Evolutionary conservation across 768 basidiomycete genomes (phyloP), one percentile per base, ranked within the genome.

Genomic region (Boletus fagicola): DNA sequence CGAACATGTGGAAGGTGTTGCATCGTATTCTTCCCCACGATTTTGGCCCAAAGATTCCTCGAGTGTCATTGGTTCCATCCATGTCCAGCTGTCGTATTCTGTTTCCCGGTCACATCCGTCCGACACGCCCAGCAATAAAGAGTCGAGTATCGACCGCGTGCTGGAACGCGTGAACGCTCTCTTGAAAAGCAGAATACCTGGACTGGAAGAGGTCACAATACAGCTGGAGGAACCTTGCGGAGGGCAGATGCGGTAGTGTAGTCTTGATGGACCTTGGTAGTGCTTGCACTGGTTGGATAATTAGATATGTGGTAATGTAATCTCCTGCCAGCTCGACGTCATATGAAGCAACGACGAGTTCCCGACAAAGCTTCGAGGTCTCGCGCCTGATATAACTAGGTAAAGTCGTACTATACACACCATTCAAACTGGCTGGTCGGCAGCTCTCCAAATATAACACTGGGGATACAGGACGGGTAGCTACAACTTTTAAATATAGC

Each of bases 1-100:
- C 11, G 74, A 80, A 1, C 77, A 79, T 3, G 76, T 98, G 50
- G 87, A 92, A 60, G 95, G 93, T 3, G 76, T 99, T 4, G 83
- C 81, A 3, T 90, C 90, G 2, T 96, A 90, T 73, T 84, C 84
- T 3, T 78, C 81, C 1, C 85, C 95, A 0, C 83, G 92, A 26
- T 97, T 99, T 73, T 98, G 97, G 97, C 94, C 94, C 0, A 94
- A 96, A 73, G 95, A 98, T 71, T 83, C 92, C 5, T 80, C 83
- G 3, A 86, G 83, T 45, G 70, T 97, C 39, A 85, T 98, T 63
- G 97, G 96, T 24, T 93, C 92, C 8, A 92, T 98, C 54, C 93
- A 92, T 68, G 84, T 99, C 49, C 92, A 92, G 62, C 80, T 99
- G n/a, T 78, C 83, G 10, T 82, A 81, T 11, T 84, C 88, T 0